phyloP scores from a whole-genome alignment of 78 protist genomes.

The Planoprotostelium fungivorum region DNA sequence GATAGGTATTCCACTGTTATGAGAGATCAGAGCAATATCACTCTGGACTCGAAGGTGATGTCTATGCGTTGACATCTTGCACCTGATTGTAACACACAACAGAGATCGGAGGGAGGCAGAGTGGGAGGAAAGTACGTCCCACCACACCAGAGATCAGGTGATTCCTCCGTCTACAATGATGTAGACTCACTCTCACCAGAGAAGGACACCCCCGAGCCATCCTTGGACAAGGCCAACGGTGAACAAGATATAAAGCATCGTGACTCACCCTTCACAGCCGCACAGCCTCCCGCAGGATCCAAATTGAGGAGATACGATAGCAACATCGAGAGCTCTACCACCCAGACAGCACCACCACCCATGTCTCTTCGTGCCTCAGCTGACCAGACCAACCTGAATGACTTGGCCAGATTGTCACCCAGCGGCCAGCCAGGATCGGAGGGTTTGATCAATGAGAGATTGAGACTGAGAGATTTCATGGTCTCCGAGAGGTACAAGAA shows the following conservation, averaged over 20 bases:
- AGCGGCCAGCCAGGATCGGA: not conserved
- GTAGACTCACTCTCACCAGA: no score
- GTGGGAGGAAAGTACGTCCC: not conserved
- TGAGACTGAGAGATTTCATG: not conserved
- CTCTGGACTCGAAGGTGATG: not conserved
- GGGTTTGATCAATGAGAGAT: not conserved
- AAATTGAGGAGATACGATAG: not conserved
- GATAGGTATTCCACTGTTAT: conserved; percentile 63
- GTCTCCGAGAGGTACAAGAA: not conserved
- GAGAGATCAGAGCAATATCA: conserved; percentile 18
- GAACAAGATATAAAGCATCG: no score
- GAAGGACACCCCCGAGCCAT: no score
- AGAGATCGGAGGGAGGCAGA: not conserved
- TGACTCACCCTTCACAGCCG: no score
- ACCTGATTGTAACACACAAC: not conserved
- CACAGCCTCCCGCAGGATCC: not conserved
- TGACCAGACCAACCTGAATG: not conserved
- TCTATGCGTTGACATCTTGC: not conserved
- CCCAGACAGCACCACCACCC: not conserved
- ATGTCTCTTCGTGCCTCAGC: not conserved
- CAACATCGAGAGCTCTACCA: not conserved
- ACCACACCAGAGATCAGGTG: not conserved
- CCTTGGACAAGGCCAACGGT: no score
- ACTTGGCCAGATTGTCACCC: not conserved
- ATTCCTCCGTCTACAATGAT: no score